Evolutionary conservation across 2,329 filamentous ascomycete species (phyloP).

Genomic region (Apiospora koreana): DNA sequence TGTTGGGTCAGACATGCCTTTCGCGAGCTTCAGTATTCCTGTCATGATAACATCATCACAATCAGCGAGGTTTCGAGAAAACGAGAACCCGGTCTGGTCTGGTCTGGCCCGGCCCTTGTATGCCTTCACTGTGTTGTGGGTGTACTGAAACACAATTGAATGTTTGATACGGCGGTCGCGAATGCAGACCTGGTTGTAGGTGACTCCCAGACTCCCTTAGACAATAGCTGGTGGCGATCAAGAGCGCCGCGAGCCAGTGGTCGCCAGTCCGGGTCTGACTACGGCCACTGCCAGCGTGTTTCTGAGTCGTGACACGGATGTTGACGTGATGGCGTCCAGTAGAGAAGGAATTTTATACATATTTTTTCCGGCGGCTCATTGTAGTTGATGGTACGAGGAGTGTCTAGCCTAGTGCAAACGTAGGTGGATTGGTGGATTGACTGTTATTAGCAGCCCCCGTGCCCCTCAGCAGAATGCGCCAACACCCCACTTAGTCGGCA

Average conservation of each 20-base stretch:
- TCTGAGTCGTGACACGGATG: too few species aligned
- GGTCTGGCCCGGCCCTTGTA: background rate
- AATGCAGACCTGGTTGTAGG: background rate
- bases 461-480: slow-evolving; percentile 1
- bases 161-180: background rate
- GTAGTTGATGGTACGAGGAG: too few species aligned
- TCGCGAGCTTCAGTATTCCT: background rate
- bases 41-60: background rate
- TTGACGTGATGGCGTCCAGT: too few species aligned
- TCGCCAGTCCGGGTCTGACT: too few species aligned
- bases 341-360: too few species aligned
- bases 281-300: too few species aligned
- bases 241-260: background rate
- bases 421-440: background rate
- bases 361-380: too few species aligned
- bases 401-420: too few species aligned
- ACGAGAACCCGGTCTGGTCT: background rate
- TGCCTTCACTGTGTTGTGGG: background rate
- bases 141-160: background rate
- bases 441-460: background rate
- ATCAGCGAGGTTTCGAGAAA: background rate
- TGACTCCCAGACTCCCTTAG: background rate
- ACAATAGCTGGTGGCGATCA: background rate
- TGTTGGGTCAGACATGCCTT: background rate
- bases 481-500: background rate